Conservation (phyloP, 2,329 filamentous ascomycete species). For the Beauveria caledonica region DNA sequence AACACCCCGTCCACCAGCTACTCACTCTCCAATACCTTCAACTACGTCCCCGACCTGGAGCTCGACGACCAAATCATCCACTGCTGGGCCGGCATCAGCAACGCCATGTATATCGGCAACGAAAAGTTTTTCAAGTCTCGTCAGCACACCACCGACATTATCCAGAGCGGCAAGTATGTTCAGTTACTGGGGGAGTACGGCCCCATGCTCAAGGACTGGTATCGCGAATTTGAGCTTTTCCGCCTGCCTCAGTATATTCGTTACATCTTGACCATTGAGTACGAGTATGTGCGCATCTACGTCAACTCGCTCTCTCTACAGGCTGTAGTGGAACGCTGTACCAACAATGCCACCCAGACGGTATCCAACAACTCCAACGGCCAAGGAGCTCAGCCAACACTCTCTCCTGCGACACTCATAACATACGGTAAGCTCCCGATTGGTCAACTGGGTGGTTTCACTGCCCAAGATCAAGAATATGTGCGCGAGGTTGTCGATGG, state of each 20-base stretch:
- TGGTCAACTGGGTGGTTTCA: slow-evolving; percentile 55
- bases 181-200: slow-evolving; percentile 73
- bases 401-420: slow-evolving; percentile 57
- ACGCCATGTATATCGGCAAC: slow-evolving; percentile 86
- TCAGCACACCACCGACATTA: slow-evolving; percentile 80
- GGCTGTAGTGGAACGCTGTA: slow-evolving; percentile 88
- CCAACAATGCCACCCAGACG: slow-evolving; percentile 56
- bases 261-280: slow-evolving; percentile 85
- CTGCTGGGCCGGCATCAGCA: slow-evolving; percentile 90
- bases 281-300: slow-evolving; percentile 90
- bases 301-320: slow-evolving; percentile 91
- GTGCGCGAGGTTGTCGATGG: slow-evolving; percentile 71
- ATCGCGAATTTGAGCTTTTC: slow-evolving; percentile 71
- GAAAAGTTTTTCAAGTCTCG: slow-evolving; percentile 80
- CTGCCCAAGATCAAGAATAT: slow-evolving; percentile 61
- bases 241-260: slow-evolving; percentile 56
- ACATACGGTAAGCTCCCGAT: slow-evolving; percentile 58
- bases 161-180: slow-evolving; percentile 78
- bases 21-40: slow-evolving; percentile 49
- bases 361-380: slow-evolving; percentile 27
- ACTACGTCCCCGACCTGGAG: slow-evolving; percentile 59
- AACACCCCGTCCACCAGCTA: slow-evolving; percentile 55
- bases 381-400: slow-evolving; percentile 26
- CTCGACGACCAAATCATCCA: slow-evolving; percentile 65
- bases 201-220: slow-evolving; percentile 71